A percentile compares a stretch with the other conserved stretches of the same genome.
Evolutionary conservation across 1,284 basidiomycete genomes (phyloP).

Genomic region (Irpex sp.): DNA sequence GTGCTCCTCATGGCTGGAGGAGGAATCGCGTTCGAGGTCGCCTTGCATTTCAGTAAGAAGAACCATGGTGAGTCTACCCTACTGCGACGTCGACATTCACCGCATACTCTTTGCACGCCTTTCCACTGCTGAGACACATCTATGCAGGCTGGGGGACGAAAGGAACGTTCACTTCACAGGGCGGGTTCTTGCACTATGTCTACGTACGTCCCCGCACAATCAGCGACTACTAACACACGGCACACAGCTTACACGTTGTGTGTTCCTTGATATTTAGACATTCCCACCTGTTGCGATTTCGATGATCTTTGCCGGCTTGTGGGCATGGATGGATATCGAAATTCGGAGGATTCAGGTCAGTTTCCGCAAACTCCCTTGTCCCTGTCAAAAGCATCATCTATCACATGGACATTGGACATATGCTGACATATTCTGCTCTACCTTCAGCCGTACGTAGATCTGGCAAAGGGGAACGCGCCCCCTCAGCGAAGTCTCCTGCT

Average conservation of each 20-base stretch:
- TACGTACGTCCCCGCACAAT: slow-evolving; percentile 32
- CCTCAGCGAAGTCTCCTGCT: slow-evolving; percentile 45
- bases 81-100: not conserved
- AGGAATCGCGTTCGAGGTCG: slow-evolving; percentile 45
- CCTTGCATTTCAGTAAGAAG: slow-evolving; percentile 41
- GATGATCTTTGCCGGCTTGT: slow-evolving; percentile 37
- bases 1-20: slow-evolving; percentile 34
- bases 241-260: not conserved
- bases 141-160: slow-evolving; percentile 39
- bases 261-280: slow-evolving; percentile 30
- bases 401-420: not conserved
- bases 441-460: slow-evolving; percentile 49
- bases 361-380: not conserved
- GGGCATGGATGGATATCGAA: slow-evolving; percentile 53
- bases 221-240: not conserved
- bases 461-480: slow-evolving; percentile 48
- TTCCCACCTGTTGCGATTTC: slow-evolving; percentile 47
- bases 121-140: slow-evolving; percentile 2
- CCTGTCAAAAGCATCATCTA: not conserved
- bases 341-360: slow-evolving; percentile 51
- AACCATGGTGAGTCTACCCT: slow-evolving; percentile 34
- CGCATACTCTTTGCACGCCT: not conserved
- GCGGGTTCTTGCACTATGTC: slow-evolving; percentile 43
- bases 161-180: slow-evolving; percentile 20
- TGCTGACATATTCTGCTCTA: not conserved